Percentiles rank a stretch among this genome's conserved stretches.
Evolutionary conservation across 208 protist species (phyloP).

Genomic region (Crithidia sp.): DNA sequence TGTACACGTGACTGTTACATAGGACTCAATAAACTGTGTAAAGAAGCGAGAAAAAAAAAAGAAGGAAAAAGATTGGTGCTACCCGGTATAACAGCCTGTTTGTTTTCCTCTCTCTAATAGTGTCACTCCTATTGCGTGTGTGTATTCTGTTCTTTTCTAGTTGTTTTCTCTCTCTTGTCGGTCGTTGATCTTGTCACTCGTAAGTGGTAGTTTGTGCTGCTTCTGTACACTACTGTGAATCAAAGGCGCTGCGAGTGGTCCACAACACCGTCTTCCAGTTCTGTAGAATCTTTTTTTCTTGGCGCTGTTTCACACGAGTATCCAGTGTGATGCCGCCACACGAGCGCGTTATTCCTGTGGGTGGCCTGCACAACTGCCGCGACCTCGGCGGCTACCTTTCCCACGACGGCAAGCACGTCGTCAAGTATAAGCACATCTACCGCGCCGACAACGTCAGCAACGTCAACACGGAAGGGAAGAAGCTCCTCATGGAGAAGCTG

Average conservation of each 20-base stretch:
- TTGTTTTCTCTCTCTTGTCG: constrained; percentile 3
- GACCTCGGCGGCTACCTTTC: constrained; percentile 55
- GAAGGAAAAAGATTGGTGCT: too few relatives aligned
- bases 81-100: too few relatives aligned
- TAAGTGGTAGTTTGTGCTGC: background rate
- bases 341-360: constrained; percentile 19
- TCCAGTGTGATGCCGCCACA: background rate
- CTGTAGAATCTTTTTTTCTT: background rate
- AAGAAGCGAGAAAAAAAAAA: too few relatives aligned
- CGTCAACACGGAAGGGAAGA: constrained; percentile 13
- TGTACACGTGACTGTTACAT: too few relatives aligned
- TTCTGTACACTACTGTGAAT: too few relatives aligned
- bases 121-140: too few relatives aligned
- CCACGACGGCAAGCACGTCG: constrained; percentile 22
- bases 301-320: background rate
- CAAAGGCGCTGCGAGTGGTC: too few relatives aligned
- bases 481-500: constrained; percentile 34
- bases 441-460: constrained; percentile 38
- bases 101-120: too few relatives aligned
- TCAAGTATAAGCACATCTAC: constrained; percentile 41
- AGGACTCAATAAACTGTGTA: too few relatives aligned
- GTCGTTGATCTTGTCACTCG: background rate
- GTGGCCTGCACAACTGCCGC: constrained; percentile 42
- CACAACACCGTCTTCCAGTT: too few relatives aligned
- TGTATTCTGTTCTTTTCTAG: background rate